Conservation (phyloP, 495 filamentous ascomycete species). For the Filosporella fistucella region DNA sequence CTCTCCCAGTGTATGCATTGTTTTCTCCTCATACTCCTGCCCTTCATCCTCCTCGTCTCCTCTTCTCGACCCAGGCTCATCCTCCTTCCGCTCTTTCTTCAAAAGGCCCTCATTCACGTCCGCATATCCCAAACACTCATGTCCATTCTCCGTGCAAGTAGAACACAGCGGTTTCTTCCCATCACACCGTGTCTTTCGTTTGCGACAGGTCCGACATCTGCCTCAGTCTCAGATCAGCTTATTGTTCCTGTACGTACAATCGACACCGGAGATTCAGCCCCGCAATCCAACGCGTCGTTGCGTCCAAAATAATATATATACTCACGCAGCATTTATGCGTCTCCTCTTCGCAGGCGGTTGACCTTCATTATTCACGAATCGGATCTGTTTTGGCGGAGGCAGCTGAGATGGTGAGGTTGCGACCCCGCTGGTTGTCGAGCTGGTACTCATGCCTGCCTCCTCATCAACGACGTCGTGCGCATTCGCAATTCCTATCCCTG, state of each 20-base stretch:
- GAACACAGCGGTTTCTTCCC: constrained; percentile 72
- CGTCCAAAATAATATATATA: constrained; percentile 15
- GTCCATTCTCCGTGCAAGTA: constrained; percentile 71
- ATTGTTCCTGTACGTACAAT: neutral
- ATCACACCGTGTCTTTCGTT: constrained; percentile 78
- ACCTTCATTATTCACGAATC: constrained; percentile 78
- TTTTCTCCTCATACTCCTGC: constrained; percentile 16
- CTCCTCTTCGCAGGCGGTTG: constrained; percentile 76
- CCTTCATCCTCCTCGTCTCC: constrained; percentile 27
- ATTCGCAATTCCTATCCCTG: too few species aligned
- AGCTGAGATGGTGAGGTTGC: constrained; percentile 20
- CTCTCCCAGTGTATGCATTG: constrained; percentile 4
- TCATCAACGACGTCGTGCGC: too few species aligned
- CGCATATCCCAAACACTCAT: constrained; percentile 64
- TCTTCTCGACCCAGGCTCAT: constrained; percentile 25
- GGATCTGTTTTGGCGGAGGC: constrained; percentile 53
- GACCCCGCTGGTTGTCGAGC: constrained; percentile 8
- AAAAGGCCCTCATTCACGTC: constrained; percentile 40
- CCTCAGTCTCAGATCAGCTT: neutral
- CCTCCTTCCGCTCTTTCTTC: constrained; percentile 32
- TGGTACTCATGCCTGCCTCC: constrained; percentile 11
- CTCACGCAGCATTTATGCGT: constrained; percentile 75
- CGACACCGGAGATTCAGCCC: neutral
- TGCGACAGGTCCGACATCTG: constrained; percentile 76
- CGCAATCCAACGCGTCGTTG: neutral